Conservation (phyloP, 495 filamentous ascomycete species). For the Pseudoneurospora amorphoporcata region DNA sequence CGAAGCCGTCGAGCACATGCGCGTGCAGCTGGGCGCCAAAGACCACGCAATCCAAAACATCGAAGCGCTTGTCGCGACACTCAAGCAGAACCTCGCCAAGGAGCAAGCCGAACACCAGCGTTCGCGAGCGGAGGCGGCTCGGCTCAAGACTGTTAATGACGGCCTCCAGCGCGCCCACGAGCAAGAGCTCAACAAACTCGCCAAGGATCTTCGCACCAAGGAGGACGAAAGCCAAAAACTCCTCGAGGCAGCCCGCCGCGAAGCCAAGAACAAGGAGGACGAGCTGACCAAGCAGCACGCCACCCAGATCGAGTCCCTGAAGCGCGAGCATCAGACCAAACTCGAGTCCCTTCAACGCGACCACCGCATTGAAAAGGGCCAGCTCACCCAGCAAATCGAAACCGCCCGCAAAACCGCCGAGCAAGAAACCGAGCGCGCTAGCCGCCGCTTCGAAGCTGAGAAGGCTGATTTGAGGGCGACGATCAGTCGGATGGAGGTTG, state of each 20-base stretch:
- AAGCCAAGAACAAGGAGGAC: constrained; percentile 1
- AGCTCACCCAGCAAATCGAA: not conserved
- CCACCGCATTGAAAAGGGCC: not conserved
- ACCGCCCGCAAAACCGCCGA: constrained; percentile 22
- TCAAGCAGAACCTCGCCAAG: constrained; percentile 55
- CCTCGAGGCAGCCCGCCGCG: not conserved
- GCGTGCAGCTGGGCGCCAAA: constrained; percentile 57
- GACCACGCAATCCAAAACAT: constrained; percentile 52
- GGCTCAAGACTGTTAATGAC: constrained; percentile 59
- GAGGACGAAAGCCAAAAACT: not conserved
- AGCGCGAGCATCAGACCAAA: not conserved
- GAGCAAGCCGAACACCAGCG: constrained; percentile 58
- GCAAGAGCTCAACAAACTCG: constrained; percentile 22
- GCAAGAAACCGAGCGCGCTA: constrained; percentile 29
- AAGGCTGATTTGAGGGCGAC: constrained; percentile 51
- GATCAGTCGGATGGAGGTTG: constrained; percentile 46
- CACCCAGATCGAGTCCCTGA: not conserved
- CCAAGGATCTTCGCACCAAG: constrained; percentile 21
- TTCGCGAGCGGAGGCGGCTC: constrained; percentile 57
- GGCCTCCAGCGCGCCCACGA: constrained; percentile 62
- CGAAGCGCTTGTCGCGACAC: constrained; percentile 49
- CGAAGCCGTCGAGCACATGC: constrained; percentile 57
- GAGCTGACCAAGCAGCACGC: constrained; percentile 32
- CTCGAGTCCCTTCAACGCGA: constrained; percentile 16
- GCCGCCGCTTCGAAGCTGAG: constrained; percentile 43